Conservation (phyloP, 2,329 filamentous ascomycete species). For the Aspergillus alliaceus region DNA sequence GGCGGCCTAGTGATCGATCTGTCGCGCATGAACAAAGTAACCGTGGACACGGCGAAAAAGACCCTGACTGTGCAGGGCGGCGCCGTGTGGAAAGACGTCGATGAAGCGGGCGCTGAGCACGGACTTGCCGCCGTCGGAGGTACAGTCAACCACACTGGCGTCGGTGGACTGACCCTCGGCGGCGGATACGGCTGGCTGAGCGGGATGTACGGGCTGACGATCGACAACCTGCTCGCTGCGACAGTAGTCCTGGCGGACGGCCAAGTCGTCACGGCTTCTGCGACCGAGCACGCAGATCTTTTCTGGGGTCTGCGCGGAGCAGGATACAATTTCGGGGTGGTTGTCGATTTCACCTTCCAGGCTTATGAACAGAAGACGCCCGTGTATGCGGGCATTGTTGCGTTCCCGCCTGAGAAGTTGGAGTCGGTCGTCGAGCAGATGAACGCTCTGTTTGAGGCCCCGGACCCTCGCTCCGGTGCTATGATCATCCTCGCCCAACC, state of each 20-base stretch:
- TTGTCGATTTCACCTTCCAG: constrained; percentile 45
- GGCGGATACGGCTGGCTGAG: constrained; percentile 61
- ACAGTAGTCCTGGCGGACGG: constrained; percentile 45
- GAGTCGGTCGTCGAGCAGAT: constrained; percentile 23
- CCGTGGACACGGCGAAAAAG: constrained; percentile 47
- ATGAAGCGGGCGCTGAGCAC: constrained; percentile 52
- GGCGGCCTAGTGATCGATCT: constrained; percentile 62
- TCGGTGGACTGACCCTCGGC: constrained; percentile 59
- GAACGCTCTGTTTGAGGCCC: constrained; percentile 54
- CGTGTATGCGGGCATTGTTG: constrained; percentile 37
- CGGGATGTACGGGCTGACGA: constrained; percentile 55
- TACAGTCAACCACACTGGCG: constrained; percentile 63
- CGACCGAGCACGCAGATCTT: constrained; percentile 47
- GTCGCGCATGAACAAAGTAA: constrained; percentile 51
- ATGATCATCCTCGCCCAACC: constrained; percentile 32
- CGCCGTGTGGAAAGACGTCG: constrained; percentile 57
- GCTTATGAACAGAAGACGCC: constrained; percentile 33
- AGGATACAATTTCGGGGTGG: constrained; percentile 48
- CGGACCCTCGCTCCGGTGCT: constrained; percentile 54
- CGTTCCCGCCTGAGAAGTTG: constrained; percentile 25
- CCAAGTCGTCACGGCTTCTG: constrained; percentile 38
- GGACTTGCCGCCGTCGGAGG: constrained; percentile 62
- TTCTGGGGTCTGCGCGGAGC: constrained; percentile 52
- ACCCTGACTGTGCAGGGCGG: constrained; percentile 55
- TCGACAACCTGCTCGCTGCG: constrained; percentile 49